Base-by-base conservation (phyloP, 202 grass and related monocot genomes). In the Saccharum hybrid region DNA sequence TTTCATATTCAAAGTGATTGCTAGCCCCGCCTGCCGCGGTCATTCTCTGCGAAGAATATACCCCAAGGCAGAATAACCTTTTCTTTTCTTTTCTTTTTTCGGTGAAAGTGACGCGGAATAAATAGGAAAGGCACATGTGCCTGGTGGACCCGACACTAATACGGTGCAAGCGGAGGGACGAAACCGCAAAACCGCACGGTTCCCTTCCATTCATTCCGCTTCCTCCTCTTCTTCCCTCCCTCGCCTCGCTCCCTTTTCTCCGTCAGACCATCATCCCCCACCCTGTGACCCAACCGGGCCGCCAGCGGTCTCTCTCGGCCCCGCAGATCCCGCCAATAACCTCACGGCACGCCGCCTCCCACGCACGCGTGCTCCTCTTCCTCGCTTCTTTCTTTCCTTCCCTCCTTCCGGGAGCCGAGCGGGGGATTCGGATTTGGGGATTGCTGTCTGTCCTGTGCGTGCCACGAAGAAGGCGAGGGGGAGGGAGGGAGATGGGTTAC, bases 401-500 rank as follows among this genome's bases (percentile, higher is more conserved):
- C 18, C 0, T 26, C 26, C 19, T 9, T n/a, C 54, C 52, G 41
- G 16, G 31, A 33, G 31, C 31, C 31, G 31, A 33, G 31, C 31
- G 31, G 31, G 26, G 33, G 33, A n/a, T 15, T 82, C 23, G 21
- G 76, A 42, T 85, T 81, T 36, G 82, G 51, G 31, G 56, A 38
- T 73, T 34, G 48, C 7, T 3, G 14, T 18, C 23, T 14, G 60
- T 30, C 22, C 60, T 16, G n/a, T 10, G 10, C 13, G 22, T 26
- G 23, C 9, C 0, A 21, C 10, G 5, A 0, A 46, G 4, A 0
- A 1, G 4, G 1, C 4, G 11, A 0, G 2, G 38, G n/a, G 26
- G 26, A 26, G 23, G 28, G 69, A 66, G 31, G 33, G 22, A 19
- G 90, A 96, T 99, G 96, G 89, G 93, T 34, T 99, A 99, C 86